These are phyloP conservation scores for Chalciporus pseudorubinellus DNA, from an alignment of 768 basidiomycete genomes.

Conservation along the genomic window DNA sequence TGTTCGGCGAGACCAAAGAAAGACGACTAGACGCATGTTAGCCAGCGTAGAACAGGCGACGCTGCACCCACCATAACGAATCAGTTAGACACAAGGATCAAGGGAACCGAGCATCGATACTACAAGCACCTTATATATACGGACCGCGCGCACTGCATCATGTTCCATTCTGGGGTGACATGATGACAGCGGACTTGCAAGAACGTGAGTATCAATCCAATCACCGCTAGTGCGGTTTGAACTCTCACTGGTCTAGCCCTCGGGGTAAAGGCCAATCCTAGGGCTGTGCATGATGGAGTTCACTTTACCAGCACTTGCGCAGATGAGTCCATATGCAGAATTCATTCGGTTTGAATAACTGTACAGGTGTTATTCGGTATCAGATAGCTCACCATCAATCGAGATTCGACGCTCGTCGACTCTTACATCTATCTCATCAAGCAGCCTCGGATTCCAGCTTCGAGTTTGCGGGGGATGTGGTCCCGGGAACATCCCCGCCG, in stretches of 20 bases:
- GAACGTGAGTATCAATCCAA: too few relatives aligned
- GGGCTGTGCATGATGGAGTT: too few relatives aligned
- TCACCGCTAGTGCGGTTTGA: too few relatives aligned
- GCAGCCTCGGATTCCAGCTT: constrained; percentile 3
- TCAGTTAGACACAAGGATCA: constrained; percentile 7
- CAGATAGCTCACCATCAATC: too few relatives aligned
- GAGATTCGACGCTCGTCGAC: too few relatives aligned
- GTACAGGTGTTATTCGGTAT: background rate
- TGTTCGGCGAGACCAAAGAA: constrained; percentile 73
- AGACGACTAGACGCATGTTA: constrained; percentile 46
- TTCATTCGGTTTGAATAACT: background rate
- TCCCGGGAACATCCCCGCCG: constrained; percentile 25
- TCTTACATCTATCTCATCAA: background rate
- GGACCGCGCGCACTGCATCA: background rate
- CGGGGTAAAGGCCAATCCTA: too few relatives aligned
- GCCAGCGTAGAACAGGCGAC: background rate
- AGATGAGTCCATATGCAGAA: too few relatives aligned
- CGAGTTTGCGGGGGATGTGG: background rate
- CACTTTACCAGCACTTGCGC: too few relatives aligned
- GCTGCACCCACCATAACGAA: constrained; percentile 24
- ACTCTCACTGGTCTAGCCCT: too few relatives aligned
- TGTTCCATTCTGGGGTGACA: background rate
- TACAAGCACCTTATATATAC: background rate
- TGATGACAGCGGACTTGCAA: background rate
- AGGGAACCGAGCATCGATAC: constrained; percentile 7